Percentiles rank a stretch among this genome's conserved stretches.
These are phyloP conservation scores for Entamoeba moshkovskii DNA, from an alignment of 208 protist genomes.

Conservation along the genomic window DNA sequence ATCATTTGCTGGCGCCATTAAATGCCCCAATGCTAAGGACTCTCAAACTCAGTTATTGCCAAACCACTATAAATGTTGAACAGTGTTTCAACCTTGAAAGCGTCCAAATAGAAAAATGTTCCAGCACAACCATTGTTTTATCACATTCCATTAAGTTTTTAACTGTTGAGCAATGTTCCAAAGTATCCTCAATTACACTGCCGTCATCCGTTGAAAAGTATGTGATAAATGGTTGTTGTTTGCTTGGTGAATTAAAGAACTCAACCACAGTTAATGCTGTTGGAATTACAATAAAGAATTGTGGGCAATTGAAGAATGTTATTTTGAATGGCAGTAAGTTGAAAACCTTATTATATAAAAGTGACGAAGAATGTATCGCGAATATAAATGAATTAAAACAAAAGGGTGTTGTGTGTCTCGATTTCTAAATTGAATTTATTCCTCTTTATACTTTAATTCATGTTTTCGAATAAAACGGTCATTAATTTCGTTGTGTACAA, in stretches of 20 bases:
- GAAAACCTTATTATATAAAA: not conserved
- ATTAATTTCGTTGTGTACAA: not conserved
- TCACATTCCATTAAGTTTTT: too few species aligned
- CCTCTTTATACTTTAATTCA: not conserved
- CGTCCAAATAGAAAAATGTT: too few species aligned
- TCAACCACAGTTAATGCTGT: not conserved
- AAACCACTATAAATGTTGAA: too few species aligned
- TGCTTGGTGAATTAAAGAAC: not conserved
- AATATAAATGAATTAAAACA: not conserved
- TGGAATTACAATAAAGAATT: not conserved
- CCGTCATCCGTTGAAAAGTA: not conserved
- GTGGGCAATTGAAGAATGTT: not conserved
- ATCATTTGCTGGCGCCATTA: too few species aligned
- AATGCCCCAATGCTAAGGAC: too few species aligned
- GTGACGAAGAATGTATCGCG: not conserved
- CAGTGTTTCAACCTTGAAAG: too few species aligned
- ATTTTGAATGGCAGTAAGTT: not conserved
- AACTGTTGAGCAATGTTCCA: not conserved
- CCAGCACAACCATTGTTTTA: too few species aligned
- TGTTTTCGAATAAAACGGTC: not conserved
- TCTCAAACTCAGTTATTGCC: too few species aligned
- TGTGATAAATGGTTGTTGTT: not conserved
- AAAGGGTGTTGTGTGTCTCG: not conserved
- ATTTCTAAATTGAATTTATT: not conserved
- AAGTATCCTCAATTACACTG: not conserved